These are phyloP conservation scores for Cutaneotrichosporon cyanovorans DNA, from an alignment of 1,284 basidiomycete species.

Conservation along the genomic window DNA sequence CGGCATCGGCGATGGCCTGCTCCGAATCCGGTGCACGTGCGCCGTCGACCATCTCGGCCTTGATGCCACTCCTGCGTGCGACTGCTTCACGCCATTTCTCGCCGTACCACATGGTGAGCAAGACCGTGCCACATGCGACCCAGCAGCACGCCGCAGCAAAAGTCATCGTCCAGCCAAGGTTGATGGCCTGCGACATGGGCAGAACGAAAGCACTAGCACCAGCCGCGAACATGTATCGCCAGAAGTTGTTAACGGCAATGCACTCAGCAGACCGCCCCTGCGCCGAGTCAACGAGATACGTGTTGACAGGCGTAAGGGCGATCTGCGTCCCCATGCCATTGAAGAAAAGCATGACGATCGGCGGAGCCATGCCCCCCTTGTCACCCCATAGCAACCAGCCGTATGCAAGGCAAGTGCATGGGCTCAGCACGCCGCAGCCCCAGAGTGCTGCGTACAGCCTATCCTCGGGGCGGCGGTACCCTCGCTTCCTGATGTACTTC, in stretches of 20 bases:
- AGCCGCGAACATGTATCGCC: constrained; percentile 45
- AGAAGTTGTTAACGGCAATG: constrained; percentile 44
- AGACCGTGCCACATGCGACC: constrained; percentile 12
- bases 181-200: constrained; percentile 53
- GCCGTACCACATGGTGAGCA: constrained; percentile 24
- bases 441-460: constrained; percentile 52
- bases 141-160: constrained; percentile 47
- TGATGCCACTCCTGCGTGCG: constrained; percentile 16
- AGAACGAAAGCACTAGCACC: constrained; percentile 48
- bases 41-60: constrained; percentile 12
- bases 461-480: constrained; percentile 55
- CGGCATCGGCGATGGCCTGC: neutral
- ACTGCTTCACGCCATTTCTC: constrained; percentile 31
- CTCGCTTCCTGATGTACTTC: constrained; percentile 50
- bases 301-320: constrained; percentile 51
- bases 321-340: constrained; percentile 47
- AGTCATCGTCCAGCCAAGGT: constrained; percentile 53
- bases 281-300: constrained; percentile 56
- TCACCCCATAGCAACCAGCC: constrained; percentile 35
- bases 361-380: constrained; percentile 38
- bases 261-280: constrained; percentile 54
- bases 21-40: constrained; percentile 4
- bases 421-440: constrained; percentile 50
- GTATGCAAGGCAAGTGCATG: constrained; percentile 30
- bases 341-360: constrained; percentile 35